Base-by-base conservation (phyloP, 495 filamentous ascomycete genomes). In the Neurospora sp. region DNA sequence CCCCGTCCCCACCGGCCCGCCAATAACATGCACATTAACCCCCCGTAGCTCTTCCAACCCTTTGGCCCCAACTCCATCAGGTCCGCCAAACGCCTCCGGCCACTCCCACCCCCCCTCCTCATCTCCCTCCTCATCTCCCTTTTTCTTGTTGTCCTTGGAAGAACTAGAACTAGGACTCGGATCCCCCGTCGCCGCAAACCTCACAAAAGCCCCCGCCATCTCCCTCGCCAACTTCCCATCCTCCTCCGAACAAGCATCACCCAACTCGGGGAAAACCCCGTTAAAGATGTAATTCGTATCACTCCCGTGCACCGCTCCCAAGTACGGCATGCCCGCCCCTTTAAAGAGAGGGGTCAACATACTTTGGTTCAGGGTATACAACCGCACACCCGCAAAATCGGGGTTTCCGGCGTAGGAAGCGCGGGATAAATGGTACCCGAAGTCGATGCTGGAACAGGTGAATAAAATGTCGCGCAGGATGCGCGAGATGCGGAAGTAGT, bases 251-350 rank as follows among this genome's bases (percentile, higher is more conserved):
- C 27, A 35, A 0, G 27, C 53, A 7, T 78, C 65, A 9, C 72
- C 22, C 3, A 73, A 74, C 39, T 78, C 73, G 0, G 76, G 79
- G 31, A 78, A 77, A 4, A 80, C 39, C 6, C 74, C 74, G 44
- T 78, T 80, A 69, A 77, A 77, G 31, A 80, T 72, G 69, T 81
- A 81, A 69, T 80, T 77, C 27, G 70, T 76, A 69, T 81, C 79
- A 16, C 74, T 77, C 0, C 80, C 80, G 59, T 81, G 80, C 2
- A 39, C 37, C 9, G 72, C 72, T 3, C 78, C 74, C 8, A 80
- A 2, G 42, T 78, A 80, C 2, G 80, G 78, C 79, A 80, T 78
- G 0, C 80, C 79, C 1, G 72, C 74, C 0, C 38, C 71, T 8
- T 71, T 68, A n/a, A 78, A 78, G 0, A 80, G 18, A 0, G 77